Evolutionary conservation across 495 filamentous ascomycete species (phyloP), one percentile per base, ranked within the genome.

Genomic region (Lasiosphaeria hispida): DNA sequence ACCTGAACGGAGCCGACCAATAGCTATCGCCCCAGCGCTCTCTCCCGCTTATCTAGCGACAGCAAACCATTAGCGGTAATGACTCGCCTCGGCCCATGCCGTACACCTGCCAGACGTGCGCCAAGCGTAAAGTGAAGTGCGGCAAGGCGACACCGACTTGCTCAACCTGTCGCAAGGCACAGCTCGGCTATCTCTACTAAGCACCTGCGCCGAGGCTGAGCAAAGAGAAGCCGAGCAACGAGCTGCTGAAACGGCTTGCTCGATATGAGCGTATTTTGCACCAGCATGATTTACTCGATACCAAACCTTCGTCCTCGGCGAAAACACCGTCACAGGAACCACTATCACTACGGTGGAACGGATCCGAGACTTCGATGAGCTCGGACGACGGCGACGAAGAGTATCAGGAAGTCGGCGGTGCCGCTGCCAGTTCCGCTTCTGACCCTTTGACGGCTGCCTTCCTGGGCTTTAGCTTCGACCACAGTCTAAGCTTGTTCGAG

Each of bases 361-460:
- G 44, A 8, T 11, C 43, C 11, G 40, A 48, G 33, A 19, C 48
- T 0, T 5, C 48, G 11, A 6, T 23, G 15, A 39, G 18, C 3
- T 57, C 44, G 37, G 51, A 60, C 14, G 54, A 58, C 1, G 42
- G 55, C 4, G 39, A 58, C 10, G 54, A 62, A 4, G n/a, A 14
- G 36, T 14, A 36, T 0, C 36, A 44, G 7, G 19, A 3, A 30
- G 7, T n/a, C 19, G 39, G 34, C 9, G 17, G 50, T 30, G 47
- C 7, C 8, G 23, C 9, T 13, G 34, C 23, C 47, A 45, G 6
- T 13, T 7, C 48, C 35, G 5, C 18, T 7, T 13, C n/a, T 1
- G 62, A 61, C 23, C 62, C 55, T n/a, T 40, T 65, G 11, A 52
- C 55, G 1, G 50, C 30, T 5, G 58, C 62, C 5, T 53, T 61